Evolutionary conservation across 768 basidiomycete genomes (phyloP), one percentile per base, ranked within the genome.

Genomic region (Tricholoma matsutake): DNA sequence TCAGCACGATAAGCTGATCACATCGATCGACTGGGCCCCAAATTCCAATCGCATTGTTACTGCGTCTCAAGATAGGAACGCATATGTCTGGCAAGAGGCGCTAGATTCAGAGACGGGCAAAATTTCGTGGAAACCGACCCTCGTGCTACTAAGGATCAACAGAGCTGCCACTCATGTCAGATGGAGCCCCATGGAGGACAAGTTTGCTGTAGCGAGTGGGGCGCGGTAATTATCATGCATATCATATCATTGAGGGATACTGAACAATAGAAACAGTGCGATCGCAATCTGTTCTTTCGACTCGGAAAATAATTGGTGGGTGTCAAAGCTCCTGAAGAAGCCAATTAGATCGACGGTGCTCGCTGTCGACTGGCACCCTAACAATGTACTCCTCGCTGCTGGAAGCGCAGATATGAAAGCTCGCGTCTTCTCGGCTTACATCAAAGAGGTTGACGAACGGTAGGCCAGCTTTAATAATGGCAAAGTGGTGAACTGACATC

Each of bases 331-430:
- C 61, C 79, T 99, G 72, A 99, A 98, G 87, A 98, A 98, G 76
- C 97, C 97, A 25, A 91, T 99, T 69, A 78, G 94, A 64, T 94
- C 94, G 4, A 99, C 97, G 1, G 96, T 99, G 13, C 80, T 98
- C 43, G 86, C 88, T 4, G 79, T 99, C 66, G 96, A 98, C 66
- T 99, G 97, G 97, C 97, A 99, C 72, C 96, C 97, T 28, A 98
- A 98, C 81, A 98, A 97, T 71, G 96, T 98, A 13, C 81, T 99
- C 6, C 86, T 99, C 28, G 97, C 96, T 4, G 91, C 96, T 35
- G 97, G 97, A n/a, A 89, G 93, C 61, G 95, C 96, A 0, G 97
- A 99, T 71, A 94, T 94, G 86, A 96, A 96, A 75, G 97, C 97
- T 10, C 85, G 96, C 18, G 97, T 99, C 7, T 92, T 98, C 75